Base-by-base conservation (phyloP, 2,329 filamentous ascomycete species). In the Claviceps spartinae region DNA sequence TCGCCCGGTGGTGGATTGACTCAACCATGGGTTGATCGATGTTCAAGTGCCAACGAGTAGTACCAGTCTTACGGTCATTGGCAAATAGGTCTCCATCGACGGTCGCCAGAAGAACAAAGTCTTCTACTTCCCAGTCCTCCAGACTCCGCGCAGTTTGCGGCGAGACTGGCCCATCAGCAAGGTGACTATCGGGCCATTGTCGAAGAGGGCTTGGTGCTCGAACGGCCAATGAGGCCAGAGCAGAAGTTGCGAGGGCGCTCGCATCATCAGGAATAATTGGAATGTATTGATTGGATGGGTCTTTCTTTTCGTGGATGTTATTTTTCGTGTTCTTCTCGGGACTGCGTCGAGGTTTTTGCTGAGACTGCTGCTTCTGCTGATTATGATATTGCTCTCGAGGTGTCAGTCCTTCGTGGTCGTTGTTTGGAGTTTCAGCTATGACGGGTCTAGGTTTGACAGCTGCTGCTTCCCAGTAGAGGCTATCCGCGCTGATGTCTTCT, bases 41-140 rank as follows among this genome's bases (percentile, higher is more conserved):
- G 67, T 88, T 82, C 55, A 95, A 77, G 63, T 86, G 84, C 93
- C 93, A 97, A 65, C 83, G 85, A 60, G 85, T 78, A 57, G 83
- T 78, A 61, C 93, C 93, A 50, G 86, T 93, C 66, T 84, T 86
- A 63, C 93, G 82, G 73, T 96, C 88, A 69, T 83, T 83, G 67
- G 91, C 90, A 73, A 95, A 87, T 63, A 97, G 81, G 67, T 88
- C 87, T 77, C 93, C 93, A 77, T 97, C 90, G 81, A 97, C 87
- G 80, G 93, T 97, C 87, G 93, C 91, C 86, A 98, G 78, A 77
- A 98, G 88, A 74, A 97, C 87, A 81, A 96, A 95, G 77, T 97
- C 90, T 87, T 97, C 91, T 74, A 96, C 90, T 86, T 96, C 88
- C 91, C 91, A 97, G 75, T 96, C 91, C 81, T 90, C 85, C 80